These are phyloP conservation scores for Bryoerythrophyllum caledonicum DNA, from an alignment of 225 moss, liverwort and hornwort species.

Conservation along the genomic window DNA sequence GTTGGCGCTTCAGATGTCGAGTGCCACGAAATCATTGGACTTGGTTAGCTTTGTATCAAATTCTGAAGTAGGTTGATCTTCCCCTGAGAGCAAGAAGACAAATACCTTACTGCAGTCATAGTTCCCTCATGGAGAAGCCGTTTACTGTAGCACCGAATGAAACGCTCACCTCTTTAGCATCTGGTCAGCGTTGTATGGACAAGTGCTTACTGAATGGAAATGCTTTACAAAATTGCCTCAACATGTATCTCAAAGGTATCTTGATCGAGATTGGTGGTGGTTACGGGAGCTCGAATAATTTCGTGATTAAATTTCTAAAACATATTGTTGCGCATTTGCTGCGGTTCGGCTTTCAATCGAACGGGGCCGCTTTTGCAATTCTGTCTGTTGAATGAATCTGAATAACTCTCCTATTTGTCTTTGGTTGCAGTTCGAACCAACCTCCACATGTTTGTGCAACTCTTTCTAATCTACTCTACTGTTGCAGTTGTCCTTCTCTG, in stretches of 20 bases:
- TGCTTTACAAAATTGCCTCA: neutral
- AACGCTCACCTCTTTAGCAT: slow-evolving; percentile 7
- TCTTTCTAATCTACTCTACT: neutral
- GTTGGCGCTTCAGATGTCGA: neutral
- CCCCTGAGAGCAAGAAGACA: neutral
- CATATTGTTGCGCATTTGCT: neutral
- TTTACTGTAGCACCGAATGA: neutral
- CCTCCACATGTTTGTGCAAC: neutral
- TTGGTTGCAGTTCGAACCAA: neutral
- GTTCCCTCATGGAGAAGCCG: neutral
- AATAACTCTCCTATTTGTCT: neutral
- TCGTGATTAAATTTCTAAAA: neutral
- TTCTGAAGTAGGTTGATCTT: neutral
- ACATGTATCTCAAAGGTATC: neutral
- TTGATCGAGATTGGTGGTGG: neutral
- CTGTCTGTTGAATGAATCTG: neutral
- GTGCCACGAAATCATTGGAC: neutral
- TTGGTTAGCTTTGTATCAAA: slow-evolving; percentile 11
- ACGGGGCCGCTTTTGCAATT: too few species aligned
- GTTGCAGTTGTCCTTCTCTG: neutral
- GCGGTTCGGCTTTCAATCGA: neutral
- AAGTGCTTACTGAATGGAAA: neutral
- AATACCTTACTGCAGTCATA: neutral
- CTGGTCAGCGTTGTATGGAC: neutral
- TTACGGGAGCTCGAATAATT: neutral